Evolutionary conservation across 768 basidiomycete genomes (phyloP).

Genomic region (Lentinula sp.): DNA sequence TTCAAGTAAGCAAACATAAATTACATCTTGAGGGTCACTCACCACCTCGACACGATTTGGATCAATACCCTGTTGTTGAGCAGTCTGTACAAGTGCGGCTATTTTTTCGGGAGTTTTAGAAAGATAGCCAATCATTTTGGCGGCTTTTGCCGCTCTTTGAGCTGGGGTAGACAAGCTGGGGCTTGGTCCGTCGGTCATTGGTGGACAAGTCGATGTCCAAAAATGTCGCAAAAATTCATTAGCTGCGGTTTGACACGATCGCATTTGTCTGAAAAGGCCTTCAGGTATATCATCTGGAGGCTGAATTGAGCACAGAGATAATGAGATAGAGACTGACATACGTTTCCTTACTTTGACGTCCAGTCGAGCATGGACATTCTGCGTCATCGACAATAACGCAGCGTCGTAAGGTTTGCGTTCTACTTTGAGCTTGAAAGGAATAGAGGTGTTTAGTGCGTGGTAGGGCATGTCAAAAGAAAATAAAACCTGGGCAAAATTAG

Average conservation of each 20-base stretch:
- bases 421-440: constrained; percentile 47
- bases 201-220: constrained; percentile 85
- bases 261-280: constrained; percentile 74
- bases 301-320: neutral
- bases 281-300: constrained; percentile 73
- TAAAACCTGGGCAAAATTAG: constrained; percentile 47
- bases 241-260: constrained; percentile 85
- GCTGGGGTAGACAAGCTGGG: constrained; percentile 47
- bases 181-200: constrained; percentile 49
- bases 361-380: constrained; percentile 68
- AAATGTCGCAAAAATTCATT: constrained; percentile 97
- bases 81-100: constrained; percentile 62
- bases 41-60: constrained; percentile 58
- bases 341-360: constrained; percentile 64
- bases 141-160: constrained; percentile 72
- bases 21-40: constrained; percentile 19
- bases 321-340: constrained; percentile 24
- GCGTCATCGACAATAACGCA: constrained; percentile 70
- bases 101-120: constrained; percentile 79
- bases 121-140: constrained; percentile 86
- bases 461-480: neutral
- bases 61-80: constrained; percentile 58
- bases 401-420: constrained; percentile 64
- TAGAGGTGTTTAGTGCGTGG: neutral
- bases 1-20: neutral